phyloP scores from a whole-genome alignment of 495 filamentous ascomycete genomes.

The Penicillium steckii region DNA sequence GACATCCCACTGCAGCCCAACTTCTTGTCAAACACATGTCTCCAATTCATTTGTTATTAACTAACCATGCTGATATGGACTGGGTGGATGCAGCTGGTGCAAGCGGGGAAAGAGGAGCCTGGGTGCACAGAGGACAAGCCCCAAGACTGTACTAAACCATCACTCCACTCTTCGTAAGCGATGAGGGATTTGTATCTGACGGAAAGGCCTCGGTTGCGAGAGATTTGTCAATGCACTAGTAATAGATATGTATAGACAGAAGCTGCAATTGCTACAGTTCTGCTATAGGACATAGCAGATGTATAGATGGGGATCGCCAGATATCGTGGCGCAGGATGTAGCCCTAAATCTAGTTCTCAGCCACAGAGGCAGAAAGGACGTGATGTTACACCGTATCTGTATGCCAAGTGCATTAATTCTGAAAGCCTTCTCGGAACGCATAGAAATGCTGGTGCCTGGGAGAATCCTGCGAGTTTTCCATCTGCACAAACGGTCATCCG shows the following conservation, averaged over 20 bases:
- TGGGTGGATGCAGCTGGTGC: slow-evolving; percentile 8
- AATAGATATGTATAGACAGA: not conserved
- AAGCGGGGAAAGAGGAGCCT: not conserved
- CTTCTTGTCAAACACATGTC: slow-evolving; percentile 20
- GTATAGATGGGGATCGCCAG: not conserved
- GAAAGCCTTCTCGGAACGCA: not conserved
- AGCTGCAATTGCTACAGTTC: not conserved
- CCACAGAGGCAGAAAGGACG: slow-evolving; percentile 11
- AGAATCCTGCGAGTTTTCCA: not conserved
- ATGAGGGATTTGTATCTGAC: too few species aligned
- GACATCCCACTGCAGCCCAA: slow-evolving; percentile 9
- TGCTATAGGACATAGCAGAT: too few species aligned
- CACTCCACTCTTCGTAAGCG: not conserved
- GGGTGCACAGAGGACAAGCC: not conserved
- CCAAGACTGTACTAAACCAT: not conserved
- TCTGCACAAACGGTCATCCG: not conserved
- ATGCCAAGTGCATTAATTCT: slow-evolving; percentile 15
- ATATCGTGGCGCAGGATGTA: slow-evolving; percentile 19
- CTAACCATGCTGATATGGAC: slow-evolving; percentile 5
- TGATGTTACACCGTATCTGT: slow-evolving; percentile 17
- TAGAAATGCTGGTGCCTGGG: slow-evolving; percentile 24
- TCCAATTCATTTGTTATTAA: slow-evolving; percentile 13
- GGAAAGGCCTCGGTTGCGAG: too few species aligned
- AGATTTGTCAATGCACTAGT: too few species aligned
- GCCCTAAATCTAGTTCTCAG: slow-evolving; percentile 7